A percentile compares a stretch with the other conserved stretches of the same genome.
Evolutionary conservation across 2,329 filamentous ascomycete species (phyloP).

Genomic region (Ceratocystiopsis sp.): DNA sequence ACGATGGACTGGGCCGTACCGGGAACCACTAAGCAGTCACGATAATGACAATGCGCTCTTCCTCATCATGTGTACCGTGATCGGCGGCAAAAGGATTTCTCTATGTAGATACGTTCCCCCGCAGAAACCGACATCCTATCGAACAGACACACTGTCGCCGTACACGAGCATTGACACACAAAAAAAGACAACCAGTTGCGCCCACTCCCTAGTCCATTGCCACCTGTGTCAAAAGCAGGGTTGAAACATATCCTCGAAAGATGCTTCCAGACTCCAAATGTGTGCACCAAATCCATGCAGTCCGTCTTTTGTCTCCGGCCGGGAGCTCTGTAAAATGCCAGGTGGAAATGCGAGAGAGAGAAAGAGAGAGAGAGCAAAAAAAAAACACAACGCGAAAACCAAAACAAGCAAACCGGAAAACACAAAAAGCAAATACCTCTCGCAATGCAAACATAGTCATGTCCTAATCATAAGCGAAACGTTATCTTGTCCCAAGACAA

Average conservation of each 20-base stretch:
- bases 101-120: no score
- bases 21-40: no score
- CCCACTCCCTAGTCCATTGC: neutral
- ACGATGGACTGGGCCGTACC: no score
- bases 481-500: neutral
- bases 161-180: neutral
- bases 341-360: neutral
- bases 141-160: no score
- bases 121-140: no score
- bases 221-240: conserved; percentile 2
- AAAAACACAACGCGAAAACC: neutral
- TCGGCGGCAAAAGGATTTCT: no score
- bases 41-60: no score
- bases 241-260: conserved; percentile 3
- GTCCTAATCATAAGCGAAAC: no score
- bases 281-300: neutral
- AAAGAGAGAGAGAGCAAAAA: neutral
- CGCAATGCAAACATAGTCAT: neutral
- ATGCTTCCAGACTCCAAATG: conserved; percentile 5
- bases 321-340: no score
- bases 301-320: no score
- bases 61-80: no score
- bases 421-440: neutral
- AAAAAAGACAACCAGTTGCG: neutral
- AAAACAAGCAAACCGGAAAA: neutral